A percentile compares a stretch with the other conserved stretches of the same genome.
Conservation (phyloP, 1,284 basidiomycete genomes). For the Thecaphora thlaspeos region DNA sequence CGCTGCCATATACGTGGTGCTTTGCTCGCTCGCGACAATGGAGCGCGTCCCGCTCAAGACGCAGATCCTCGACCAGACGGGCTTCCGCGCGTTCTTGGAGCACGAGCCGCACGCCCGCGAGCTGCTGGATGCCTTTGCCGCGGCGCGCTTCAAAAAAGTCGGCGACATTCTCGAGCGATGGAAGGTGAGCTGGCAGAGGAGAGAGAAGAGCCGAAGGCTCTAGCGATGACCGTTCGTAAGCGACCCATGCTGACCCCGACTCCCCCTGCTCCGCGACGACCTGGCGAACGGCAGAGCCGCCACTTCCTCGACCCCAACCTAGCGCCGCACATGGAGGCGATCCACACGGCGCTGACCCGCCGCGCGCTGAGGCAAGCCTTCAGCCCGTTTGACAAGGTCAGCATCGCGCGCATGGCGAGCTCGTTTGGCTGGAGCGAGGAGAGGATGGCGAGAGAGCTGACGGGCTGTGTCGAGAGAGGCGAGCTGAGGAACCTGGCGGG, state of each 20-base stretch:
- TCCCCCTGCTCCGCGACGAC: no score
- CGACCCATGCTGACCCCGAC: no score
- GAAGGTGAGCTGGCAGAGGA: slow-evolving; percentile 63
- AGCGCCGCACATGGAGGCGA: slow-evolving; percentile 60
- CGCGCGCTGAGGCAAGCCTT: slow-evolving; percentile 67
- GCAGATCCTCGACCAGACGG: slow-evolving; percentile 68
- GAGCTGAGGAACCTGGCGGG: slow-evolving; percentile 73
- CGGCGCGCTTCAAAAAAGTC: slow-evolving; percentile 75
- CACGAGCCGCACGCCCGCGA: slow-evolving; percentile 80
- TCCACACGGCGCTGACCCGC: slow-evolving; percentile 56
- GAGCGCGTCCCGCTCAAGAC: slow-evolving; percentile 69
- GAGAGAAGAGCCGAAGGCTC: no score
- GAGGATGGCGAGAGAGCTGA: slow-evolving; percentile 70
- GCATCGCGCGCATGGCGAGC: slow-evolving; percentile 72
- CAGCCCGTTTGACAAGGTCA: slow-evolving; percentile 76
- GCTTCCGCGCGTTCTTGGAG: slow-evolving; percentile 75
- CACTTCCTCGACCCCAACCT: slow-evolving; percentile 76
- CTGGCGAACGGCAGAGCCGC: slow-evolving; percentile 65
- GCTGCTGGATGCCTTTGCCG: slow-evolving; percentile 76
- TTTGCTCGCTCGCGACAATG: slow-evolving; percentile 76
- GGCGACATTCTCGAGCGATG: slow-evolving; percentile 71
- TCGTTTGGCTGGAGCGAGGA: slow-evolving; percentile 78
- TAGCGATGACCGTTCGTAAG: no score
- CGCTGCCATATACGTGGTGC: slow-evolving; percentile 76
- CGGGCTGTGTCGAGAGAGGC: slow-evolving; percentile 71